phyloP scores from a whole-genome alignment of 805 yeast genomes.

The Grigorovia yakushimaensis region DNA sequence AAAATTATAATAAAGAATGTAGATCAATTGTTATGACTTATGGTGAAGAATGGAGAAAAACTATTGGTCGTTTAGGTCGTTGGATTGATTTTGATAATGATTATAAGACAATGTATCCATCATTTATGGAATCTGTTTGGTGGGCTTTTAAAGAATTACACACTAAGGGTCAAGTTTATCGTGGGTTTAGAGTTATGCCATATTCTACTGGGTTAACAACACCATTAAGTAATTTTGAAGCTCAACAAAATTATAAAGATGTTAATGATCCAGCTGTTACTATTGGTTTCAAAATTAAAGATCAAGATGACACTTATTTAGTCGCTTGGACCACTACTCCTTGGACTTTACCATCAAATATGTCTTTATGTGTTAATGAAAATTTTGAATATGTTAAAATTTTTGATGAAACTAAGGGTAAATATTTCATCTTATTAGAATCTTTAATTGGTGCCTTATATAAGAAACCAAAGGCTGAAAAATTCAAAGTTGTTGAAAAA shows the following conservation, averaged over 20 bases:
- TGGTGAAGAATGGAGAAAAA: conserved; percentile 88
- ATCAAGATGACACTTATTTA: conserved; percentile 71
- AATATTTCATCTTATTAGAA: conserved; percentile 77
- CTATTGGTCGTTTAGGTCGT: conserved; percentile 91
- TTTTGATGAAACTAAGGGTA: conserved; percentile 76
- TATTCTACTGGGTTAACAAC: conserved; percentile 96
- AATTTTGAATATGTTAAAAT: conserved; percentile 86
- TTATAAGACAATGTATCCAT: conserved; percentile 91
- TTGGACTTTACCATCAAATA: conserved; percentile 95
- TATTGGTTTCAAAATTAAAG: conserved; percentile 71
- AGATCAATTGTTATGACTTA: conserved; percentile 96
- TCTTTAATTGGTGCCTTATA: conserved; percentile 71
- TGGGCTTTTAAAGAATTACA: conserved; percentile 92
- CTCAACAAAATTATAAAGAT: conserved; percentile 96
- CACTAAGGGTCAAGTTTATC: conserved; percentile 80
- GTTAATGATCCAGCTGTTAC: conserved; percentile 96
- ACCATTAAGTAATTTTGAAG: conserved; percentile 94
- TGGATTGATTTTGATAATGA: conserved; percentile 99
- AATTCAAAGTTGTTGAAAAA: conserved; percentile 71
- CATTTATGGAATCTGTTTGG: conserved; percentile 98
- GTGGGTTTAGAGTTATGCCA: conserved; percentile 97
- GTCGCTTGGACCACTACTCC: conserved; percentile 99
- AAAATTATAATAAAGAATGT: conserved; percentile 88
- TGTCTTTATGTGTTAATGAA: conserved; percentile 88
- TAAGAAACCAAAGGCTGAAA: conserved; percentile 90